Percentiles rank a stretch among this genome's conserved stretches.
phyloP scores from a whole-genome alignment of 208 protist genomes.

The Naegleria lovaniensis region DNA sequence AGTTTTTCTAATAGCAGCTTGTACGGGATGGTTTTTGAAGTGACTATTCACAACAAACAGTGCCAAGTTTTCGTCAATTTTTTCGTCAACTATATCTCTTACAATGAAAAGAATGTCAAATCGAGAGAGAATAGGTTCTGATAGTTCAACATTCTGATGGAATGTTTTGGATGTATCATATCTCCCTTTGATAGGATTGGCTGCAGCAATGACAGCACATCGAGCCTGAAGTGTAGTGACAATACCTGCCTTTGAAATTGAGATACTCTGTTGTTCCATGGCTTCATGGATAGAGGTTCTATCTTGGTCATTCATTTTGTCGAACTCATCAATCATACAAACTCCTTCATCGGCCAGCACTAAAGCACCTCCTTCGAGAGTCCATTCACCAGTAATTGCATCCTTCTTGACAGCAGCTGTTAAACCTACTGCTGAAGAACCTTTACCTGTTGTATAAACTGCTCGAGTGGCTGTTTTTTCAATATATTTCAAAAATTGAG shows the following conservation, averaged over 20 bases:
- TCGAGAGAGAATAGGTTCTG: slow-evolving; percentile 98
- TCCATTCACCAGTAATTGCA: slow-evolving; percentile 95
- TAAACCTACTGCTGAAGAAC: slow-evolving; percentile 93
- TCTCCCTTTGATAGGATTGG: slow-evolving; percentile 93
- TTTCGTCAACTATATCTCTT: slow-evolving; percentile 88
- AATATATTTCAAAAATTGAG: slow-evolving; percentile 97
- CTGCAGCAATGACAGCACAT: slow-evolving; percentile 95
- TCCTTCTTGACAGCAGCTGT: slow-evolving; percentile 97
- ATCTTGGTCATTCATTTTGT: slow-evolving; percentile 99
- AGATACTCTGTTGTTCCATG: slow-evolving; percentile 99
- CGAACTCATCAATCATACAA: slow-evolving; percentile 99
- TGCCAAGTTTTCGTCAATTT: slow-evolving; percentile 84
- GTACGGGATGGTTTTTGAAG: slow-evolving; percentile 53
- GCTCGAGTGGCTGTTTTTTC: slow-evolving; percentile 94
- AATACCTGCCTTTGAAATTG: slow-evolving; percentile 98
- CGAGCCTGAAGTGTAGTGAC: slow-evolving; percentile 95
- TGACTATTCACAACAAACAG: slow-evolving; percentile 92
- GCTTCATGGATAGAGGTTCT: slow-evolving; percentile 97
- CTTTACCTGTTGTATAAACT: slow-evolving; percentile 98
- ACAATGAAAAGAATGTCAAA: slow-evolving; percentile 89
- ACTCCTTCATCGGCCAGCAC: slow-evolving; percentile 97
- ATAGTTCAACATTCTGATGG: slow-evolving; percentile 94
- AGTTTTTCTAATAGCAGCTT: background rate
- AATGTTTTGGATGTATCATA: slow-evolving; percentile 93
- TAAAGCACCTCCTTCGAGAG: slow-evolving; percentile 97